Evolutionary conservation across 2,329 filamentous ascomycete genomes (phyloP).

Genomic region (Botryotinia narcissicola): DNA sequence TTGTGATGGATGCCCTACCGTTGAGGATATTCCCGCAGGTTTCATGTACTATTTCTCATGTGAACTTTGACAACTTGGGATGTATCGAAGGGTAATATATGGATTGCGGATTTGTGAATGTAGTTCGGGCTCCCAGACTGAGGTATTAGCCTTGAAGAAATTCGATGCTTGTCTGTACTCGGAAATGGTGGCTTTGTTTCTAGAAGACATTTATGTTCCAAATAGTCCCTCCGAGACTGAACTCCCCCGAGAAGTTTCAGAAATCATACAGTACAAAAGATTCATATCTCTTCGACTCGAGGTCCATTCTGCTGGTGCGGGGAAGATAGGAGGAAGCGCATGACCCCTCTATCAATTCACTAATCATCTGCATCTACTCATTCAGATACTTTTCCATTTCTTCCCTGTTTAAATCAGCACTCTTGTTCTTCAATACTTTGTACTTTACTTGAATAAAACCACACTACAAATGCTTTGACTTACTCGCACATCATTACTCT

Average conservation of each 20-base stretch:
- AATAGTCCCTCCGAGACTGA: background rate
- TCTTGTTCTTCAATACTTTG: background rate
- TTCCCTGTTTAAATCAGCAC: background rate
- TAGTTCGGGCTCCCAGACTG: too few relatives aligned
- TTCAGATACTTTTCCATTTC: background rate
- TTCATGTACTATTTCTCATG: background rate
- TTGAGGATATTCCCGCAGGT: background rate
- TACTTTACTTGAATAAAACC: background rate
- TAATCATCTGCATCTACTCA: background rate
- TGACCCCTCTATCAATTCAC: background rate
- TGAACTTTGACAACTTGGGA: background rate
- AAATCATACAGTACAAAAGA: background rate
- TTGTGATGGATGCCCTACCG: background rate
- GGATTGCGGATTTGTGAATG: background rate
- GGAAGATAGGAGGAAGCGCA: background rate
- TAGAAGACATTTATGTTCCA: background rate
- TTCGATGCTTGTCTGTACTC: background rate
- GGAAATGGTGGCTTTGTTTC: background rate
- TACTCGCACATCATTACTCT: background rate
- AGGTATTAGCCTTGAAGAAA: background rate
- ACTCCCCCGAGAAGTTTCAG: too few relatives aligned
- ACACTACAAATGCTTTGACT: background rate
- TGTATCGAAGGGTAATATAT: background rate
- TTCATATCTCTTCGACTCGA: background rate
- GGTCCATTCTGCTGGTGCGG: background rate